Base-by-base conservation (phyloP, 2,329 filamentous ascomycete genomes). In the Pyrenochaeta sp. region DNA sequence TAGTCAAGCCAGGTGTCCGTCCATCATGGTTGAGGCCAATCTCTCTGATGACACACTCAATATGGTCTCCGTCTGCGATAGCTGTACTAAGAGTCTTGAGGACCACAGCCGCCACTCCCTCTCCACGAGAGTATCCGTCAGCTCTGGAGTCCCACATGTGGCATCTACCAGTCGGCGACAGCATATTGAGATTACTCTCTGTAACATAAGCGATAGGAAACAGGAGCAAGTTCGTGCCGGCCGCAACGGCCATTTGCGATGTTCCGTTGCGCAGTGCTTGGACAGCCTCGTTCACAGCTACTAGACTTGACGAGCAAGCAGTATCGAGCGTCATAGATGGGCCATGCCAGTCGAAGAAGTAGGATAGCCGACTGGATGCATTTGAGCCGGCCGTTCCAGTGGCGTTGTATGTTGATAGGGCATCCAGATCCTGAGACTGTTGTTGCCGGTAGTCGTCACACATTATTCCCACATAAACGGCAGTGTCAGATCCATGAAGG, bases 101-200 rank as follows among this genome's bases (percentile, higher is more conserved):
- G 14, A 87, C 64, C 1, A 88, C 60, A 2, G 29, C n/a, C 2
- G 20, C 47, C 2, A 64, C 32, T 2, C 63, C 64, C n/a, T 64
- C 51, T 0, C 86, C 87, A 17, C 86, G 79, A 0, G 82, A 85
- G 63, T 89, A 90, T 0, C 87, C 87, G 50, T 85, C 82, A 14
- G 84, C 87, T 4, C 6, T 2, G 1, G 20, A 4, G 45, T 64
- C 58, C 58, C 62, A 76, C 58, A 69, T 71, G 1, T 29, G n/a
- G 2, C 31, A 56, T 4, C 49, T 49, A 0, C 71, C 63, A 15
- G 61, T 58, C 4, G 67, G 60, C 1, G 59, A 69, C 10, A 74
- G 50, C 60, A 72, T 66, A 4, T 61, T 50, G 14, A 73, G 45
- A 23, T 66, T 65, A 29, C 17, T 43, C 27, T 65, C 55, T 1